These are phyloP conservation scores for Zelopaecilomyces penicillatus DNA, from an alignment of 2,329 filamentous ascomycete species.

Conservation along the genomic window DNA sequence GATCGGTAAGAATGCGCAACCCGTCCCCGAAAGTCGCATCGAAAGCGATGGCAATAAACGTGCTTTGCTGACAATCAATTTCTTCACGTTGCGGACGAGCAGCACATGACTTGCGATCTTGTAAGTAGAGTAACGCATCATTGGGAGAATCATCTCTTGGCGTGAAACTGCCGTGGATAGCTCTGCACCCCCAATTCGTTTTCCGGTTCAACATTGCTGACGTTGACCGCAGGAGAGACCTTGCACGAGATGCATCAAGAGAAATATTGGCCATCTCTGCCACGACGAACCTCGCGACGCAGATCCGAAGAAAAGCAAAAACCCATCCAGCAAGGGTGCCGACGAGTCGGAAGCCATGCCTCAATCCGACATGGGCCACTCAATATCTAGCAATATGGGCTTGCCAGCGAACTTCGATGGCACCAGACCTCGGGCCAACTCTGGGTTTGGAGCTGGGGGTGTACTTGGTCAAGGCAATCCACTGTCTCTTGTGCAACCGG, in stretches of 20 bases:
- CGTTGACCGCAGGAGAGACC: slow-evolving; percentile 65
- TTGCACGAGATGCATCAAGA: slow-evolving; percentile 95
- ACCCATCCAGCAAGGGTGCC: slow-evolving; percentile 27
- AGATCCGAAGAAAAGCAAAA: slow-evolving; percentile 71
- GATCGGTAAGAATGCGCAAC: slow-evolving; percentile 62
- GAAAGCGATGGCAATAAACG: neutral
- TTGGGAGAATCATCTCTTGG: slow-evolving; percentile 2
- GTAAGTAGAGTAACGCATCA: slow-evolving; percentile 44
- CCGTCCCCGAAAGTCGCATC: neutral
- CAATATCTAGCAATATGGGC: slow-evolving; percentile 51
- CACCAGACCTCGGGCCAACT: slow-evolving; percentile 27
- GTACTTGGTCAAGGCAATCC: slow-evolving; percentile 42
- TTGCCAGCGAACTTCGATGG: slow-evolving; percentile 35
- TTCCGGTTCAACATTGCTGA: slow-evolving; percentile 14
- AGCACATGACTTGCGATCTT: slow-evolving; percentile 92
- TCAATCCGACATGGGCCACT: slow-evolving; percentile 39
- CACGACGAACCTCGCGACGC: slow-evolving; percentile 93
- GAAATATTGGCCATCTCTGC: slow-evolving; percentile 96
- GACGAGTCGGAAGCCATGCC: slow-evolving; percentile 53
- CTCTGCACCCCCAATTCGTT: no score
- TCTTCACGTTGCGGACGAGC: slow-evolving; percentile 16
- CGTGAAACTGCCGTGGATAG: no score
- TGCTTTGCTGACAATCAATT: slow-evolving; percentile 18
- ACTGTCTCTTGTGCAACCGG: slow-evolving; percentile 64
- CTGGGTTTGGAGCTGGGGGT: slow-evolving; percentile 34